Base-by-base conservation (phyloP, 2,329 filamentous ascomycete species). In the Aspergillus melleus region DNA sequence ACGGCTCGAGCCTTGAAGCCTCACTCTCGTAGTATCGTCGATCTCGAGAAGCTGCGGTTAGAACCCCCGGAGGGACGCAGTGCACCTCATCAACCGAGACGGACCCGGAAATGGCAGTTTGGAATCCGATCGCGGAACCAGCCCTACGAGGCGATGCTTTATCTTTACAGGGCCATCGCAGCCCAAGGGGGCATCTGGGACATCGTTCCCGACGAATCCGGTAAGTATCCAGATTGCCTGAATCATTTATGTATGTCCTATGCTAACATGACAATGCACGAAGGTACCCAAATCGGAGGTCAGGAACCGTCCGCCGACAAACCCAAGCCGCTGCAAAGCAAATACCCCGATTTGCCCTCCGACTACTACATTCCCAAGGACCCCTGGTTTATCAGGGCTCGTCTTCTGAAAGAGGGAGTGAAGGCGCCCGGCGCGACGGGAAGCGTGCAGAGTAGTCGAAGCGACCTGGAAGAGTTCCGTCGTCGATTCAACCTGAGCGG, bases 81-180 rank as follows among this genome's bases (percentile, higher is more conserved):
- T 10, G 69, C 74, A 3, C 63, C 73, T 8, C 70, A 75, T 51
- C 76, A 76, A 74, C 78, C 83, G 5, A 92, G 91, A 71, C 72
- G 67, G 57, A 90, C 90, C 1, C 91, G 93, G 16, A 91, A 94
- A 66, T 99, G 95, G 95, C 95, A 99, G 74, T 99, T 99, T 73
- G 95, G 95, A 58, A 99, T 99, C 62, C 87, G 95, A 42, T 96
- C 92, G 50, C 88, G 95, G 52, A 99, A 98, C 71, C 90, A 92
- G 58, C 95, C 95, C 0, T 92, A 93, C 69, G 95, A 99, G 75
- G 95, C 95, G 0, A 90, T 99, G 76, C 81, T 96, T 26, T 97
- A 94, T 70, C 95, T 99, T 58, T 97, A 97, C 81, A 92, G 94
- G 74, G 93, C 95, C 0, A 81, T 99, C 49, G 83, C 88, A 61